Evolutionary conservation across 2,329 filamentous ascomycete genomes (phyloP), one percentile per base, ranked within the genome.

Genomic region (Nothomitra cinnamomea): DNA sequence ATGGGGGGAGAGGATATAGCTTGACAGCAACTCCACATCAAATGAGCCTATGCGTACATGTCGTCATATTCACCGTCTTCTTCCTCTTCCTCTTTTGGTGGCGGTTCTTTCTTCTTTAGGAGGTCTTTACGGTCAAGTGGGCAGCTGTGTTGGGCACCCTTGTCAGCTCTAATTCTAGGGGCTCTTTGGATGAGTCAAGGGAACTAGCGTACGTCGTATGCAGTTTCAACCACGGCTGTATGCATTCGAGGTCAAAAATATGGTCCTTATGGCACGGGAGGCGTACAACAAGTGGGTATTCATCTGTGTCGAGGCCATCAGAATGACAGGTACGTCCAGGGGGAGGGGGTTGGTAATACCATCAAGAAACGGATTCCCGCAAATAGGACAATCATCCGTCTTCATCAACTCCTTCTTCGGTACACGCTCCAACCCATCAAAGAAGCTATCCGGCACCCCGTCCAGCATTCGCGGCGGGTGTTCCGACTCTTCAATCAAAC

Each of bases 171-270:
- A 6, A 21, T 19, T 21, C 1, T 22, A 22, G 19, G 1, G 42
- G n/a, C n/a, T n/a, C n/a, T n/a, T 21, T 19, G 6, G 19, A 22
- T 6, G 19, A 2, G 2, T 49, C 15, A 28, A 15, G 24, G 12
- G 22, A 25, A 28, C 17, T 15, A 22, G 19, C 45, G 1, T 49
- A 49, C 45, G 53, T 55, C 19, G 35, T 25, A 13, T 55, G 53
- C 3, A 55, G 47, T 63, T 73, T 68, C 62, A 83, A 63, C 80
- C 80, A 83, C 5, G 80, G 79, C 2, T 73, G 76, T 1, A 83
- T 78, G 60, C 80, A 83, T 66, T 83, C 80, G n/a, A 83, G 65
- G 60, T 83, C 80, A 61, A 80, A 83, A 51, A 66, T 67, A 63
- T 83, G 80, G 41, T 64, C 67, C 32, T 69, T 70, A 60, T 78